Conservation (phyloP, 345 rosid species). For the Adansonia digitata region DNA sequence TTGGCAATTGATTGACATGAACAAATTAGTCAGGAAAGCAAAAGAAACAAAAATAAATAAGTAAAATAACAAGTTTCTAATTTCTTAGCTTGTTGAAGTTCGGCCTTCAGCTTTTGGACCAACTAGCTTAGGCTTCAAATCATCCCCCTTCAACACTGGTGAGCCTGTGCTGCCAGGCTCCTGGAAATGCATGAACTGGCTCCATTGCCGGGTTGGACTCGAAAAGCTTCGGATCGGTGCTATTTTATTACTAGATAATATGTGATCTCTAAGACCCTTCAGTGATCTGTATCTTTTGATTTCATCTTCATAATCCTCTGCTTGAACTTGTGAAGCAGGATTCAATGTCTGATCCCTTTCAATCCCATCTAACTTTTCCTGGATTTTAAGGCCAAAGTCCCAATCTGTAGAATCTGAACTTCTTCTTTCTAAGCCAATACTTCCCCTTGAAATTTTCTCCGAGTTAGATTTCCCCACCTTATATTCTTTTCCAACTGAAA, state of each 20-base stretch:
- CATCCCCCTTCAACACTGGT: constrained; percentile 9
- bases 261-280: constrained; percentile 53
- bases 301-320: constrained; percentile 36
- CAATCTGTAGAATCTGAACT: constrained; percentile 23
- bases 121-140: constrained; percentile 6
- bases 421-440: constrained; percentile 39
- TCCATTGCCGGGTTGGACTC: constrained; percentile 35
- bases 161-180: constrained; percentile 18
- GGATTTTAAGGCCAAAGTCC: constrained; percentile 26
- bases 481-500: constrained; percentile 34
- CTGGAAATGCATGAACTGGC: constrained; percentile 22
- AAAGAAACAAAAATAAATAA: neutral
- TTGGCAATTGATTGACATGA: constrained; percentile 14
- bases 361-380: constrained; percentile 30
- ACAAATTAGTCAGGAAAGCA: neutral
- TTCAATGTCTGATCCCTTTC: constrained; percentile 29
- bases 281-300: constrained; percentile 39
- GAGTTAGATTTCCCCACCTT: constrained; percentile 45
- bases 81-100: constrained; percentile 26
- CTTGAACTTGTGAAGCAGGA: constrained; percentile 26
- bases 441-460: constrained; percentile 61
- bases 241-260: constrained; percentile 34
- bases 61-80: neutral
- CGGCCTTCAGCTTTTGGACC: constrained; percentile 20
- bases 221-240: constrained; percentile 21